Evolutionary conservation across 331 rosid genomes (phyloP).

Genomic region (Malus hybrid): DNA sequence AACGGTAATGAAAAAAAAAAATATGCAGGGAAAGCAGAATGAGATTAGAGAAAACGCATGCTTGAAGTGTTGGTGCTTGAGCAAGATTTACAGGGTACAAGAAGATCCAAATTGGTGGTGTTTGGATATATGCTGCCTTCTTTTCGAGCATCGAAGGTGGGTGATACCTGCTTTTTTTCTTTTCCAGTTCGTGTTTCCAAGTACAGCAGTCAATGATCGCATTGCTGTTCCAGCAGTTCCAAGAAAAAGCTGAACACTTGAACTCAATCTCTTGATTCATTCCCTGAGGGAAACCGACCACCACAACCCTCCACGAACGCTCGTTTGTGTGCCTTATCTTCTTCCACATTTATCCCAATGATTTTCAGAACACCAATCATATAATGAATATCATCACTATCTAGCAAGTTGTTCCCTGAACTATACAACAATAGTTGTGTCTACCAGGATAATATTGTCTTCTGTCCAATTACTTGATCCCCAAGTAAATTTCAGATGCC

Average conservation of each 20-base stretch:
- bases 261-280: conserved; percentile 60
- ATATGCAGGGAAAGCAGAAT: no score
- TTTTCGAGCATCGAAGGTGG: no score
- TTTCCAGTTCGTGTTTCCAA: conserved; percentile 6
- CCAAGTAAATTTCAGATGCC: background rate
- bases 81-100: no score
- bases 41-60: no score
- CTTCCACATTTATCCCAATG: conserved; percentile 78
- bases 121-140: no score
- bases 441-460: background rate
- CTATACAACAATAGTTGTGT: background rate
- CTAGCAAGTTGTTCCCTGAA: conserved; percentile 82
- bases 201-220: conserved; percentile 96
- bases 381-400: conserved; percentile 85
- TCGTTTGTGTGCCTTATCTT: conserved; percentile 54
- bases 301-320: conserved; percentile 87
- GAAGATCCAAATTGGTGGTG: no score
- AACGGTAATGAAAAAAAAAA: no score
- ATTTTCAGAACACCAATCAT: conserved; percentile 82
- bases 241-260: conserved; percentile 52
- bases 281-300: conserved; percentile 68
- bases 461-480: background rate
- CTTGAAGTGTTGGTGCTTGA: no score
- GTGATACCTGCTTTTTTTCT: no score
- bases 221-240: conserved; percentile 99